These are phyloP conservation scores for Oligophagozyma castellii DNA, from an alignment of 1,139 yeast species.

Conservation along the genomic window DNA sequence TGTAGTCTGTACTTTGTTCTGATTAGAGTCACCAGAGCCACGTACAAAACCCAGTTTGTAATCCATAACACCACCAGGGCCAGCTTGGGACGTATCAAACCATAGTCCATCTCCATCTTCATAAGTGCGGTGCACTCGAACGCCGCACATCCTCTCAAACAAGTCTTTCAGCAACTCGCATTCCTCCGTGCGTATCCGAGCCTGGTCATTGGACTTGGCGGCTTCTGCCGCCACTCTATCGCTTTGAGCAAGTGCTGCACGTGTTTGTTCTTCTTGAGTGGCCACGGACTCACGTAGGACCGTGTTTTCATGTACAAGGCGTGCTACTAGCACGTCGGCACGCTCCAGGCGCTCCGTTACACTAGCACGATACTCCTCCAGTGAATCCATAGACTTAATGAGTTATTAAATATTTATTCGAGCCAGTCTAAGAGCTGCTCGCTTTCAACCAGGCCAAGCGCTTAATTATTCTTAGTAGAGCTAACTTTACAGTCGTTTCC, in stretches of 20 bases:
- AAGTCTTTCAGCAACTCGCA: conserved; percentile 20
- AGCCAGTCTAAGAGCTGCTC: no score
- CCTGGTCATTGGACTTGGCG: conserved; percentile 6
- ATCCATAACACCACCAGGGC: conserved; percentile 19
- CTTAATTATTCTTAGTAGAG: conserved; percentile 1
- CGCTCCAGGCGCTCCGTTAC: conserved; percentile 17
- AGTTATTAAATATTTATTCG: no score
- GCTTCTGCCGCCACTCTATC: conserved; percentile 10
- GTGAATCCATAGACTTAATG: conserved; percentile 9
- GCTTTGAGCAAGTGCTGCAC: conserved; percentile 6
- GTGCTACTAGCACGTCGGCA: conserved; percentile 20
- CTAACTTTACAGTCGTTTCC: neutral
- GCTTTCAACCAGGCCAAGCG: no score
- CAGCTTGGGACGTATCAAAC: conserved; percentile 24
- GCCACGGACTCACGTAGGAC: conserved; percentile 11
- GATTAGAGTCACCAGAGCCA: conserved; percentile 5
- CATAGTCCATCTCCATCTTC: conserved; percentile 24
- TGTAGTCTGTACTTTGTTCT: no score
- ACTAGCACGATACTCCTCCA: conserved; percentile 14
- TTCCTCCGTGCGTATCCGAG: conserved; percentile 17
- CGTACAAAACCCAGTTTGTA: conserved; percentile 24
- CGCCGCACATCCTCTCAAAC: conserved; percentile 23
- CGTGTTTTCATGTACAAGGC: conserved; percentile 18
- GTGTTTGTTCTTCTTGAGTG: conserved; percentile 12
- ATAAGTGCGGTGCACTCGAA: conserved; percentile 21